phyloP scores from a whole-genome alignment of 306 rosid species.

The Dalbergia oliveri region DNA sequence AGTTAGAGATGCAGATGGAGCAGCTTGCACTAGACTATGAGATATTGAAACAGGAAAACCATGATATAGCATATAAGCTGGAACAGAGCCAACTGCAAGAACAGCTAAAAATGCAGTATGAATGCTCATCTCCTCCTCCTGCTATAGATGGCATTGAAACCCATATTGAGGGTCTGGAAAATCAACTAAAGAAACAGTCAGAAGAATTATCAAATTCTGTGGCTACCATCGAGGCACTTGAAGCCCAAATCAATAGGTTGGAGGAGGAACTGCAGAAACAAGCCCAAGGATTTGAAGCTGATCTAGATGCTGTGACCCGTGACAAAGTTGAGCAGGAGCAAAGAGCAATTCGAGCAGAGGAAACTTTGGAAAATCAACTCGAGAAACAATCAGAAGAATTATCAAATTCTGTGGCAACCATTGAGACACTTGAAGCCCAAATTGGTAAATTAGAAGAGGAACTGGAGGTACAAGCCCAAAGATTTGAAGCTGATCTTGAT shows the following conservation, averaged over 20 bases:
- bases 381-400: conserved; percentile 59
- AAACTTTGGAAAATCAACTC: conserved; percentile 66
- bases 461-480: conserved; percentile 64
- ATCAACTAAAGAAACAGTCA: conserved; percentile 59
- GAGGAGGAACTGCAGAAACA: conserved; percentile 75
- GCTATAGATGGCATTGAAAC: conserved; percentile 59
- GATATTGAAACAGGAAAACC: conserved; percentile 98
- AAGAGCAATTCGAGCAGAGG: conserved; percentile 79
- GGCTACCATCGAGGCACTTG: conserved; percentile 60
- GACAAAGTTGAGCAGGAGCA: conserved; percentile 82
- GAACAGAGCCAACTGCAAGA: conserved; percentile 94
- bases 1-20: conserved; percentile 96
- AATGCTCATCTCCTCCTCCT: conserved; percentile 71
- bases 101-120: conserved; percentile 84
- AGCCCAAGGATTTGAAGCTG: conserved; percentile 63
- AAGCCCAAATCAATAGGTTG: conserved; percentile 58
- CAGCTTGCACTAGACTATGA: conserved; percentile 99
- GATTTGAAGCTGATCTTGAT: conserved; percentile 69
- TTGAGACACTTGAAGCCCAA: conserved; percentile 60
- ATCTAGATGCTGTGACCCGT: conserved; percentile 59
- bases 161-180: conserved; percentile 71
- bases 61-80: conserved; percentile 78
- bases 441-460: conserved; percentile 65
- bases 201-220: conserved; percentile 65
- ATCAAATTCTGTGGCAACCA: conserved; percentile 61